phyloP scores from a whole-genome alignment of 805 yeast genomes.

The Pichia phayaonensis region DNA sequence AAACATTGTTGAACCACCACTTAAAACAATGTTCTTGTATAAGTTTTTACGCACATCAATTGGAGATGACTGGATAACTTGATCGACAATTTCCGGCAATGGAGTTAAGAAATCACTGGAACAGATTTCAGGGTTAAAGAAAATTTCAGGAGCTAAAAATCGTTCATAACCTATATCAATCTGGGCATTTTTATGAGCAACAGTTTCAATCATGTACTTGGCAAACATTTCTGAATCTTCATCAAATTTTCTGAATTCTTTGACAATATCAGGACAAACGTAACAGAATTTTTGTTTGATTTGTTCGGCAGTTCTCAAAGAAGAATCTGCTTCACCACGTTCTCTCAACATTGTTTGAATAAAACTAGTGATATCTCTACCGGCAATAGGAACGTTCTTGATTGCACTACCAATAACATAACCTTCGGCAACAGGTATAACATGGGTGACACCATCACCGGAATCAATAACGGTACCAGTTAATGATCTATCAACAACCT shows the following conservation, averaged over 20 bases:
- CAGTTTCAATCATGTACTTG: slow-evolving; percentile 81
- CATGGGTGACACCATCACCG: slow-evolving; percentile 99
- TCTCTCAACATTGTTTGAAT: slow-evolving; percentile 92
- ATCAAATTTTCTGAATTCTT: slow-evolving; percentile 91
- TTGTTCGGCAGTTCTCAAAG: slow-evolving; percentile 90
- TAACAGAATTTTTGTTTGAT: slow-evolving; percentile 96
- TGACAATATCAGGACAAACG: slow-evolving; percentile 95
- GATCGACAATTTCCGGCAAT: slow-evolving; percentile 91
- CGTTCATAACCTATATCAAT: slow-evolving; percentile 98
- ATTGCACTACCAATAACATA: slow-evolving; percentile 97
- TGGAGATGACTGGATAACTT: slow-evolving; percentile 90
- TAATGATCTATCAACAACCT: slow-evolving; percentile 87
- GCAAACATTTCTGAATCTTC: slow-evolving; percentile 91
- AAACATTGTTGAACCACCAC: slow-evolving; percentile 99
- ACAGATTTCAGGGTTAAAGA: slow-evolving; percentile 96
- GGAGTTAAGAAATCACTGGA: slow-evolving; percentile 94
- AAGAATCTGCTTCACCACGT: slow-evolving; percentile 92
- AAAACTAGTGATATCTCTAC: slow-evolving; percentile 92
- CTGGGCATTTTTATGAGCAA: slow-evolving; percentile 50
- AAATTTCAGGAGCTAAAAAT: slow-evolving; percentile 97
- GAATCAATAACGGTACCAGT: slow-evolving; percentile 98
- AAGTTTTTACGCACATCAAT: slow-evolving; percentile 96
- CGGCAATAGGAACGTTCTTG: slow-evolving; percentile 96
- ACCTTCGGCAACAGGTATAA: slow-evolving; percentile 98
- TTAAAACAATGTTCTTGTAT: slow-evolving; percentile 88